These are phyloP conservation scores for Rhexocercosporidium sp. DNA, from an alignment of 2,329 filamentous ascomycete genomes.

Conservation along the genomic window DNA sequence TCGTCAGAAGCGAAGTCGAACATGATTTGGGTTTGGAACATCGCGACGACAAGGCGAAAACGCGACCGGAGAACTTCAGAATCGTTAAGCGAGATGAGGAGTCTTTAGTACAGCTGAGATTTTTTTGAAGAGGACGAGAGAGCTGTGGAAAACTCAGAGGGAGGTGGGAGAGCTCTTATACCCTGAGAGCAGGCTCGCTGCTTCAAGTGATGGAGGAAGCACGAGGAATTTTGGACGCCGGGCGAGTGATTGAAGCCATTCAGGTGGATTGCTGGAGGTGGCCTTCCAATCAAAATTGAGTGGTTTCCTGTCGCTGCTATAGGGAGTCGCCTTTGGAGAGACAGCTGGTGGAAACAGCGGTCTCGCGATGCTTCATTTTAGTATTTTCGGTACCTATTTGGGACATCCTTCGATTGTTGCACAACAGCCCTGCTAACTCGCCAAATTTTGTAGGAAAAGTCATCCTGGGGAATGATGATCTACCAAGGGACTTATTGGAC, in stretches of 20 bases:
- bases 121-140: conserved; percentile 5
- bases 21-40: neutral
- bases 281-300: neutral
- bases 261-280: neutral
- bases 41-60: conserved; percentile 4
- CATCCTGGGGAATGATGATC: too few species aligned
- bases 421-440: too few species aligned
- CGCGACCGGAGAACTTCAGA: neutral
- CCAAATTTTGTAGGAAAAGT: too few species aligned
- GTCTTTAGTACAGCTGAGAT: neutral
- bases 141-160: neutral
- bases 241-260: neutral
- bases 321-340: neutral
- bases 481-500: too few species aligned
- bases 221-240: neutral
- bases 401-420: too few species aligned
- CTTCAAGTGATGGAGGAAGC: neutral
- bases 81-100: neutral
- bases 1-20: neutral
- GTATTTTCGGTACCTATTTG: too few species aligned
- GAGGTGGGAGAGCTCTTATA: neutral
- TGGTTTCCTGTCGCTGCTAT: neutral
- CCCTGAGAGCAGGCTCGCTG: neutral
- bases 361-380: too few species aligned
- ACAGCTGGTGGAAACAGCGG: neutral